Conservation (phyloP, 1,139 yeast genomes). For the Kodamaea arcana region DNA sequence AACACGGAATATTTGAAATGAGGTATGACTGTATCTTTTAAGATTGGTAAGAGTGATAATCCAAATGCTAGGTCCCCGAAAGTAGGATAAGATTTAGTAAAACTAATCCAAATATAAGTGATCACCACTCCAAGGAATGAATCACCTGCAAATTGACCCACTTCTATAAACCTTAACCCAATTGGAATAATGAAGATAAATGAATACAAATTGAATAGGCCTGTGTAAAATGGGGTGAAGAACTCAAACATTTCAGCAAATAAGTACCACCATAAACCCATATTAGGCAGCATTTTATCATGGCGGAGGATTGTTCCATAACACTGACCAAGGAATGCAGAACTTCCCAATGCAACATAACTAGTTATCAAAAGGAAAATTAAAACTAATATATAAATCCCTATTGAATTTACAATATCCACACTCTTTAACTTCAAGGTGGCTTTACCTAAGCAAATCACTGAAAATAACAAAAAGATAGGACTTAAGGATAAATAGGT, state of each 20-base stretch:
- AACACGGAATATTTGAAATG: conserved; percentile 31
- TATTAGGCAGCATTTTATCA: conserved; percentile 71
- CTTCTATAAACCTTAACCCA: conserved; percentile 57
- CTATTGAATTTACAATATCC: conserved; percentile 20
- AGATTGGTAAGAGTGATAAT: conserved; percentile 56
- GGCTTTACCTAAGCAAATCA: conserved; percentile 31
- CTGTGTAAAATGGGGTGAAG: conserved; percentile 77
- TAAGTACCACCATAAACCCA: conserved; percentile 98
- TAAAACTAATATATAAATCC: conserved; percentile 23
- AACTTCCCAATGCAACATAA: conserved; percentile 19
- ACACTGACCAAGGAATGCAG: conserved; percentile 52
- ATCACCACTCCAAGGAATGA: conserved; percentile 67
- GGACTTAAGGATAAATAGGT: conserved; percentile 61
- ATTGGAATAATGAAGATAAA: conserved; percentile 68
- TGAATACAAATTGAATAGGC: conserved; percentile 78
- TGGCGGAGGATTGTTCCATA: conserved; percentile 61
- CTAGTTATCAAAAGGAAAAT: conserved; percentile 35
- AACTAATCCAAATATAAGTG: conserved; percentile 60
- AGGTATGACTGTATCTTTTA: conserved; percentile 38
- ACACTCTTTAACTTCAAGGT: conserved; percentile 9
- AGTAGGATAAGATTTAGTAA: conserved; percentile 84
- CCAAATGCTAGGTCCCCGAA: conserved; percentile 79
- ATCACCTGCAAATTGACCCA: conserved; percentile 27
- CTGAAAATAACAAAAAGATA: conserved; percentile 53
- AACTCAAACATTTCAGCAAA: conserved; percentile 93